Conservation (phyloP, 2,329 filamentous ascomycete genomes). For the Bipolaris oryzae region DNA sequence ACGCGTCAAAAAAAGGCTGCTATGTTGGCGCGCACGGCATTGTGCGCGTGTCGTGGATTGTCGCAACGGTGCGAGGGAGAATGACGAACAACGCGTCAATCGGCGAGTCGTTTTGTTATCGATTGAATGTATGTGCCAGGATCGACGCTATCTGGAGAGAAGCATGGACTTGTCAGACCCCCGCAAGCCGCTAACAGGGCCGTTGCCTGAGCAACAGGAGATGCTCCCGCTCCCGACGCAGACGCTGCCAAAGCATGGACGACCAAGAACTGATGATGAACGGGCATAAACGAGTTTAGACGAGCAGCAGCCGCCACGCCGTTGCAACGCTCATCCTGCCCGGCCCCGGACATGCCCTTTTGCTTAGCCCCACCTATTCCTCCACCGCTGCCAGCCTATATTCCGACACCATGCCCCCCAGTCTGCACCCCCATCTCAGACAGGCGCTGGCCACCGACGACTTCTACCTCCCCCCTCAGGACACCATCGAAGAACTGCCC, state of each 20-base stretch:
- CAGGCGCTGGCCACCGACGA: slow-evolving; percentile 33
- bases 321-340: neutral
- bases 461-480: slow-evolving; percentile 26
- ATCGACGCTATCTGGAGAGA: slow-evolving; percentile 14
- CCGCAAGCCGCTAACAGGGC: slow-evolving; percentile 15
- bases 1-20: slow-evolving; percentile 34
- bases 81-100: slow-evolving; percentile 31
- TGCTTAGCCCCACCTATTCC: slow-evolving; percentile 11
- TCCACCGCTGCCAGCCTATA: neutral
- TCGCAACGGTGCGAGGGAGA: slow-evolving; percentile 24
- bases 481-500: slow-evolving; percentile 57
- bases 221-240: slow-evolving; percentile 10
- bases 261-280: neutral
- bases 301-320: neutral
- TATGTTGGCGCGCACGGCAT: slow-evolving; percentile 29
- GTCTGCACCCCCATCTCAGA: slow-evolving; percentile 33
- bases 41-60: slow-evolving; percentile 14
- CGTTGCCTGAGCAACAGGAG: slow-evolving; percentile 14
- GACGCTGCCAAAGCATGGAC: slow-evolving; percentile 3
- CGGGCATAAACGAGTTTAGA: slow-evolving; percentile 1
- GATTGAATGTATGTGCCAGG: slow-evolving; percentile 34
- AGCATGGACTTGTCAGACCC: slow-evolving; percentile 11
- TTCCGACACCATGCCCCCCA: slow-evolving; percentile 22
- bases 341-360: slow-evolving; percentile 16
- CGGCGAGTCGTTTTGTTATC: slow-evolving; percentile 20